Base-by-base conservation (phyloP, 2,329 filamentous ascomycete species). In the Xylaria sp. region DNA sequence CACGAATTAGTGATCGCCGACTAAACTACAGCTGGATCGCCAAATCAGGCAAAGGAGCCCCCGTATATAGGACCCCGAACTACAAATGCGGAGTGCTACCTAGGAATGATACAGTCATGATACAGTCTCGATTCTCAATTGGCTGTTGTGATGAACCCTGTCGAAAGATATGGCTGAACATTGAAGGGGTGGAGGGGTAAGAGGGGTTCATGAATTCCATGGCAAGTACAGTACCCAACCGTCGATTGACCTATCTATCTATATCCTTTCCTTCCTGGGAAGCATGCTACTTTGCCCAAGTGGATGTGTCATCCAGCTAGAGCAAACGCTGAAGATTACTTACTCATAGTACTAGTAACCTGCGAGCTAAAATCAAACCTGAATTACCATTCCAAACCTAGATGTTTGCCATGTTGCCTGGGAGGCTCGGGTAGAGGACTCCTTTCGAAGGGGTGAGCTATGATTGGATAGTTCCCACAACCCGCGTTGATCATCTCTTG, bases 11-110 rank as follows among this genome's bases (percentile, higher is more conserved):
- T 44, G 37, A 26, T 51, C 20, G 47, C 48, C 37, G 46, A 47
- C 17, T 34, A 50, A 24, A 17, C 20, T 21, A 34, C 29, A 34
- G 11, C 11, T 13, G 4, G 7, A 19, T 34, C 18, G 18, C 43
- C 24, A 39, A 21, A 20, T 17, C 41, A 39, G 21, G 45, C 4
- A 39, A 11, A 39, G 21, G 34, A 48, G 44, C 17, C 39, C 24
- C 5, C 24, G 11, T 26, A 11, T 26, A 26, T 11, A 24, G 41
- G 39, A 50, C 20, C 18, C 48, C 34, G 45, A 39, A 52, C 50
- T 52, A 52, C 46, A 42, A 52, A 21, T 49, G 45, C 42, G 52
- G 47, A 37, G 47, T 50, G 43, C 48, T 48, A n/a, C n/a, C n/a
- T n/a, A 41, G 37, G 39, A 44, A 34, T 13, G 29, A 13, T 34